phyloP scores from a whole-genome alignment of 2,329 filamentous ascomycete genomes.

The Phaeosphaeria sp. region DNA sequence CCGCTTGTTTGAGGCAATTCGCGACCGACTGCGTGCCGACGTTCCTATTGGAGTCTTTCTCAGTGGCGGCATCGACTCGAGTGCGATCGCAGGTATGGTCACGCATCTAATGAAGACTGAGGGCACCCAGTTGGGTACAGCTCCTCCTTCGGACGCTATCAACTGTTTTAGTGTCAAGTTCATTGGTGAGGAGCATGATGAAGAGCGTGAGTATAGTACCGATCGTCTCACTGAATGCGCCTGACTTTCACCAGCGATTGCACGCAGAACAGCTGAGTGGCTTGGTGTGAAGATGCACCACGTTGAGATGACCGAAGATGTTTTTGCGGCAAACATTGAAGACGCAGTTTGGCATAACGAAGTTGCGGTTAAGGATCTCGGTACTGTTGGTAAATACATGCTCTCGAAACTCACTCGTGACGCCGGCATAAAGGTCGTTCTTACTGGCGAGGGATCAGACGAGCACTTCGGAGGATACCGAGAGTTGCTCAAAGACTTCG shows the following conservation, averaged over 20 bases:
- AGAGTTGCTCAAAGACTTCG: conserved; percentile 55
- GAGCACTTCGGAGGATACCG: conserved; percentile 64
- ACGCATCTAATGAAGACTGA: conserved; percentile 54
- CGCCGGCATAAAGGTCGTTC: conserved; percentile 60
- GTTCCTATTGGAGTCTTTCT: conserved; percentile 65
- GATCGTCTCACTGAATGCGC: neutral
- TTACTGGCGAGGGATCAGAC: conserved; percentile 62
- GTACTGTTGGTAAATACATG: conserved; percentile 60
- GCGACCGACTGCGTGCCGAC: conserved; percentile 63
- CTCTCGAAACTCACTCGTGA: conserved; percentile 56
- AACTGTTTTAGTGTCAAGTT: conserved; percentile 63
- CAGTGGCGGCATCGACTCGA: conserved; percentile 65
- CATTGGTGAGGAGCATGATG: conserved; percentile 53
- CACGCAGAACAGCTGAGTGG: conserved; percentile 57
- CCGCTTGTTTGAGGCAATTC: conserved; percentile 59
- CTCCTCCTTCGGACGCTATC: conserved; percentile 34
- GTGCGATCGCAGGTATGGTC: conserved; percentile 63
- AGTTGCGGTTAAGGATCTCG: conserved; percentile 58
- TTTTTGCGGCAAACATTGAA: conserved; percentile 53
- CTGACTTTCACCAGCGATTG: conserved; percentile 57
- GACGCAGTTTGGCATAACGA: conserved; percentile 56
- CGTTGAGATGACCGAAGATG: conserved; percentile 48
- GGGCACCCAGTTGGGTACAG: conserved; percentile 54
- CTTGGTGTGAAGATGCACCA: conserved; percentile 56
- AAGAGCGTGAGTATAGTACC: conserved; percentile 21